Evolutionary conservation across 1,139 yeast species (phyloP), one percentile per base, ranked within the genome.

Genomic region (Geotrichum candidum): DNA sequence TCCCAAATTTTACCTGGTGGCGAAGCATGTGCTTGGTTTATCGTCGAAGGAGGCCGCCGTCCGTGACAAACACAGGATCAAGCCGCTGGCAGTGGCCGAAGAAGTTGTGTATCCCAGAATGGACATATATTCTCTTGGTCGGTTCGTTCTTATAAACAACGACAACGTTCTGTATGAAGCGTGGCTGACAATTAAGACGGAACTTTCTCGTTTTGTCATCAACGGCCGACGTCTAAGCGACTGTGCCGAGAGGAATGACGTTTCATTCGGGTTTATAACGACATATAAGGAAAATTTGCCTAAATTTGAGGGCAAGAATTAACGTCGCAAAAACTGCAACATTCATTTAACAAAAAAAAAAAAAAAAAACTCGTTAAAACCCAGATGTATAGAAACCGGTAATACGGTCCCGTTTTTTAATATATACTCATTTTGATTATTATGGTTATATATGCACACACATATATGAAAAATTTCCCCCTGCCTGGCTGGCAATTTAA

Each of bases 401-500:
- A 18, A 18, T 18, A 18, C 18, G 18, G 18, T 18, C 18, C 18
- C 18, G 18, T 18, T 18, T 27, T 27, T 27, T 27, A 3, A 27
- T 27, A 6, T 27, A 27, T 27, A 27, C 31, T 27, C 31, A 51
- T 18, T 51, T 29, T 13, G 7, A 15, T 25, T 51, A 27, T 15
- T 11, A 10, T 31, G 22, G 10, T 15, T 27, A 50, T 27, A 18
- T 41, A 18, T 41, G 10, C 15, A 48, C 11, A 48, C 51, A 48
- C 51, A 51, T 7, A 51, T 10, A 31, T 9, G 31, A 15, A 4
- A 31, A 29, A 15, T 31, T 15, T 23, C 13, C 50, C 10, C 15
- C 6, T 56, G 23, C 25, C 23, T 6, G 23, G 13, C 15, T 5
- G 27, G 13, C 23, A 54, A 29, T 35, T 67, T 68, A 78, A 54